A percentile compares a stretch with the other conserved stretches of the same genome.
phyloP scores from a whole-genome alignment of 2,329 filamentous ascomycete genomes.

The Colletotrichum ledebouriae region DNA sequence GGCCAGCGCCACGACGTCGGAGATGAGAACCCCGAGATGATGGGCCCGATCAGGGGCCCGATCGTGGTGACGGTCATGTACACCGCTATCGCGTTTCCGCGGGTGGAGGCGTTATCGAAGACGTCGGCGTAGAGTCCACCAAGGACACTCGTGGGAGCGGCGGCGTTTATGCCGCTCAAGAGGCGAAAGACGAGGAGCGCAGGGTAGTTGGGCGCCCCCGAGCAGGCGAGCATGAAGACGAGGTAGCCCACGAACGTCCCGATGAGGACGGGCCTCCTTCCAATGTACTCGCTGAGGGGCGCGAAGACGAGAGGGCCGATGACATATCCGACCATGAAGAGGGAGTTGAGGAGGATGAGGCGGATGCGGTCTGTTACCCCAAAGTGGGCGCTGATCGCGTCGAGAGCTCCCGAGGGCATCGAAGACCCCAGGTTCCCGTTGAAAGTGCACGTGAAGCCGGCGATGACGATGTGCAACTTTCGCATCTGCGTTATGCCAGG shows the following conservation, averaged over 20 bases:
- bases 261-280: conserved; percentile 51
- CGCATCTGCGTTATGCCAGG: conserved; percentile 40
- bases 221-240: conserved; percentile 52
- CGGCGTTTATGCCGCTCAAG: conserved; percentile 51
- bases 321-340: conserved; percentile 54
- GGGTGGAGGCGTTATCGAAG: conserved; percentile 49
- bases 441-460: conserved; percentile 54
- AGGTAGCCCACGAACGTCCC: conserved; percentile 52
- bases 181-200: conserved; percentile 59
- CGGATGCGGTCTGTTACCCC: conserved; percentile 46
- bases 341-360: conserved; percentile 52
- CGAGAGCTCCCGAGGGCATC: conserved; percentile 54
- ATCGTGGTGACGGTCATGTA: conserved; percentile 53
- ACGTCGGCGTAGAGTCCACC: conserved; percentile 53
- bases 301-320: conserved; percentile 52
- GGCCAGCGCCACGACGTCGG: conserved; percentile 58
- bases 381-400: conserved; percentile 50
- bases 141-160: conserved; percentile 52
- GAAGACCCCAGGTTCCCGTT: conserved; percentile 54
- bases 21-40: conserved; percentile 65
- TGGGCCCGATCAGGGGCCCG: conserved; percentile 61
- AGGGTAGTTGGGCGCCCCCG: conserved; percentile 58
- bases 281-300: conserved; percentile 53
- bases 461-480: conserved; percentile 52
- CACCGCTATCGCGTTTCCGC: conserved; percentile 51